Evolutionary conservation across 192 early-diverging fungal species (phyloP), one percentile per base, ranked within the genome.

Genomic region (Coemansia sp.): DNA sequence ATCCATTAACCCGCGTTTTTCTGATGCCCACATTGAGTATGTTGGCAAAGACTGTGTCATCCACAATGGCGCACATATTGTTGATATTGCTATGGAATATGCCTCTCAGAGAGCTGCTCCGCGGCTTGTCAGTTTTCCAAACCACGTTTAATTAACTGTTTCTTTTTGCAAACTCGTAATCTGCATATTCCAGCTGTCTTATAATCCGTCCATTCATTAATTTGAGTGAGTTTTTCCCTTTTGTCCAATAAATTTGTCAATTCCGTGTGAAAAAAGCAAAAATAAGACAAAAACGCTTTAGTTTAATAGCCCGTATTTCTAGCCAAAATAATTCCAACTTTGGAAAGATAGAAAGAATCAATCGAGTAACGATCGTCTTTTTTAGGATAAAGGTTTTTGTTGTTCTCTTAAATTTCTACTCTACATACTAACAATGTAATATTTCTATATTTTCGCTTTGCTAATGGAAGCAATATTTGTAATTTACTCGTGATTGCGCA

Each of bases 51-150:
- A 82, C 58, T 82, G 79, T 32, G 71, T 82, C 24, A 76, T 76
- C 39, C 79, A 82, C 67, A 80, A 80, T 62, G 79, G 79, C 59
- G 68, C 68, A 21, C 74, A 82, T 22, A 73, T 66, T 32, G 62
- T 82, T 8, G 74, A 82, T 30, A 64, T 82, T 65, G 68, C 67
- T 32, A 39, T 74, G 23, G 74, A 76, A 52, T 73, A 61, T 23
- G 67, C 68, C 14, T 22, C 71, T 11, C 79, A 68, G 32, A 50
- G 70, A 22, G 79, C 79, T 6, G 67, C 66, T 2, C 78, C 78
- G 31, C 68, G 73, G 14, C 56, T 81, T 14, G 67, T 81, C 52
- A 75, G 70, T 36, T 66, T 72, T 24, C 61, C 76, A 20, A 5
- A 19, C 30, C 21, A 27, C 11, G 57, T 57, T 22, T 67, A 59